Percentiles rank a stretch among this genome's conserved stretches.
phyloP scores from a whole-genome alignment of 2,329 filamentous ascomycete genomes.

The Alternaria gaisen region DNA sequence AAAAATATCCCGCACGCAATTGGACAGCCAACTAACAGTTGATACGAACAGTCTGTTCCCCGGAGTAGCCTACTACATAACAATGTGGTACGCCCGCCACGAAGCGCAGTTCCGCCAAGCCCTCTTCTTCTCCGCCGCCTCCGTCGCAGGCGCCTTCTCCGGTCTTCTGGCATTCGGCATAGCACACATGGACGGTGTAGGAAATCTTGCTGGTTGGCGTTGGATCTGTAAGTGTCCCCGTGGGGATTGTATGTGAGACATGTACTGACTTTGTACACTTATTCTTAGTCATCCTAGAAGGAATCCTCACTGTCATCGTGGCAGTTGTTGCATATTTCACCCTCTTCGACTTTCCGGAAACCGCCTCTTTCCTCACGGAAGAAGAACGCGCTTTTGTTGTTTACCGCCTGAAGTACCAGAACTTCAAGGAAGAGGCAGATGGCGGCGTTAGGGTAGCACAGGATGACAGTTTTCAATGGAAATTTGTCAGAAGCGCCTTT shows the following conservation, averaged over 20 bases:
- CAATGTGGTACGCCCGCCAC: slow-evolving; percentile 70
- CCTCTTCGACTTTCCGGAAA: slow-evolving; percentile 70
- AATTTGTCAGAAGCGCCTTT: slow-evolving; percentile 55
- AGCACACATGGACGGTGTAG: slow-evolving; percentile 67
- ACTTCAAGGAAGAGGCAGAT: slow-evolving; percentile 57
- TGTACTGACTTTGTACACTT: too few relatives aligned
- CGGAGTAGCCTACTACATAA: slow-evolving; percentile 62
- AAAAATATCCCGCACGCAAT: neutral
- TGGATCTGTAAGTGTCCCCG: slow-evolving; percentile 33
- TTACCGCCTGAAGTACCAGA: slow-evolving; percentile 59
- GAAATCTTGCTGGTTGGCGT: slow-evolving; percentile 48
- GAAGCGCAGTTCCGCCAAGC: slow-evolving; percentile 67
- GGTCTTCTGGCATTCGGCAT: slow-evolving; percentile 67
- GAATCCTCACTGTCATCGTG: slow-evolving; percentile 48
- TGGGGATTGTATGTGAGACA: neutral
- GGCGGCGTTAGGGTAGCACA: slow-evolving; percentile 73
- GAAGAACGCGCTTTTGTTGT: slow-evolving; percentile 66
- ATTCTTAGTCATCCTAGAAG: slow-evolving; percentile 42
- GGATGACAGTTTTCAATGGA: slow-evolving; percentile 74
- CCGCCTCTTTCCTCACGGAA: slow-evolving; percentile 65
- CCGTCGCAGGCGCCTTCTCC: slow-evolving; percentile 67
- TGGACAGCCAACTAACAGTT: neutral
- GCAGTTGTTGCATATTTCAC: slow-evolving; percentile 57
- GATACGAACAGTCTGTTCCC: slow-evolving; percentile 37
- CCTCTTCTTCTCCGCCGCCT: slow-evolving; percentile 67